Conservation (phyloP, 202 grass and related monocot genomes). For the Digitaria exilis region DNA sequence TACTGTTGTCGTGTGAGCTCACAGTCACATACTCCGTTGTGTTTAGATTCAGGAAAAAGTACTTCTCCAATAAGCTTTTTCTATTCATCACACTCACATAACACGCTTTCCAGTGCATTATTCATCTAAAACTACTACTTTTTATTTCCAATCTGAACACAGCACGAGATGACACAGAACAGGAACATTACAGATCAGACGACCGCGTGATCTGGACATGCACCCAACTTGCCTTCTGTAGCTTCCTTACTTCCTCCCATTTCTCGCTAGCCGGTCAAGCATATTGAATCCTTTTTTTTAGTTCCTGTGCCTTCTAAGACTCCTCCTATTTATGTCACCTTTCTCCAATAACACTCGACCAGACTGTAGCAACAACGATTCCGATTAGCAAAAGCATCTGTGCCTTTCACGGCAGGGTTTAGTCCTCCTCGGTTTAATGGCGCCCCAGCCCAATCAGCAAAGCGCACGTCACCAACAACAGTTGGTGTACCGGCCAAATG, state of each 20-base stretch:
- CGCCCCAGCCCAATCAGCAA: neutral
- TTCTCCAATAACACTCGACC: neutral
- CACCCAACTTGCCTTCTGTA: neutral
- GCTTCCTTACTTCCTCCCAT: neutral
- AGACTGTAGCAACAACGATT: neutral
- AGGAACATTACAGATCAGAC: neutral
- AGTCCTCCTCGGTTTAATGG: neutral
- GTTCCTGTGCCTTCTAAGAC: conserved; percentile 34
- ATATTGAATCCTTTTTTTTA: neutral
- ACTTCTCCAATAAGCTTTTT: no score
- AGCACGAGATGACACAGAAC: no score
- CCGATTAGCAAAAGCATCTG: neutral
- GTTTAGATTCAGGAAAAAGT: no score
- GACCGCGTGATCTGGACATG: neutral
- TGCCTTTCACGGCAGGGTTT: conserved; percentile 9
- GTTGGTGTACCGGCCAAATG: conserved; percentile 49
- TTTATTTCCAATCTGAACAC: no score
- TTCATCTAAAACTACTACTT: no score
- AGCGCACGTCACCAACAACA: neutral
- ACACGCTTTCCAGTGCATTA: no score
- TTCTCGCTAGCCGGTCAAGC: neutral
- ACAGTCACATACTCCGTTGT: no score
- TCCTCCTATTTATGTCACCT: conserved; percentile 26
- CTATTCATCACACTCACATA: no score
- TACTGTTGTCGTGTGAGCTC: neutral